These are phyloP conservation scores for Nicotiana rustica DNA, from an alignment of 305 asterid species.

Conservation along the genomic window DNA sequence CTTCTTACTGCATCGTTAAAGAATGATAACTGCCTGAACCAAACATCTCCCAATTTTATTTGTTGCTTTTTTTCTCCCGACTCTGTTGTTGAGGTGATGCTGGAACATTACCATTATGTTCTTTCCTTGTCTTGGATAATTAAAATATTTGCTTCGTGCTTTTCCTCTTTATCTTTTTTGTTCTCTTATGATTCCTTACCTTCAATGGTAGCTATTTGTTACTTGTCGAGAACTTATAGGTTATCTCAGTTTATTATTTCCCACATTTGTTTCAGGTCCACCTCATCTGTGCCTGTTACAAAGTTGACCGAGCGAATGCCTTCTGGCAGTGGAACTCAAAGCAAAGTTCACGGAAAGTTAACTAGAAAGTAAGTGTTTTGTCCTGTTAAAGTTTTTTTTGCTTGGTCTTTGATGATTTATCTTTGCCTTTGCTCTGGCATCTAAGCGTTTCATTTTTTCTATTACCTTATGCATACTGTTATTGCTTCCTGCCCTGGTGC, in stretches of 20 bases:
- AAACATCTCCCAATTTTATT: neutral
- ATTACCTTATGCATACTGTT: neutral
- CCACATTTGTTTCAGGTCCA: slow-evolving; percentile 31
- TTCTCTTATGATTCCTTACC: slow-evolving; percentile 1
- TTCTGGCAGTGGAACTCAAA: slow-evolving; percentile 48
- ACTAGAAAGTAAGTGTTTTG: slow-evolving; percentile 62
- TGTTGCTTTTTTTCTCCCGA: too few relatives aligned
- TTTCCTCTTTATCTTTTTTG: neutral
- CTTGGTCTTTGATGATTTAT: slow-evolving; percentile 23
- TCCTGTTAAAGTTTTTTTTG: neutral
- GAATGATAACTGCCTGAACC: neutral
- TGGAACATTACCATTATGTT: neutral
- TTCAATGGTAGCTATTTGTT: neutral
- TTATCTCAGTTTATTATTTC: neutral
- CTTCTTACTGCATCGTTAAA: neutral
- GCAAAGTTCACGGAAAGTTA: slow-evolving; percentile 63
- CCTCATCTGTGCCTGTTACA: slow-evolving; percentile 32
- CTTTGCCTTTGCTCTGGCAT: neutral
- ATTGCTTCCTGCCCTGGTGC: neutral
- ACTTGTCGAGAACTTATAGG: too few relatives aligned
- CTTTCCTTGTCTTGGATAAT: slow-evolving; percentile 4
- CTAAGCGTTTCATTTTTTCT: neutral
- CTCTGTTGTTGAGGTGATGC: neutral
- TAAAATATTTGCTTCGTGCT: slow-evolving; percentile 8
- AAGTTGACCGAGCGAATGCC: slow-evolving; percentile 42